These are phyloP conservation scores for Dioscorea cayenensis DNA, from an alignment of 116 monocot genomes.

Conservation along the genomic window DNA sequence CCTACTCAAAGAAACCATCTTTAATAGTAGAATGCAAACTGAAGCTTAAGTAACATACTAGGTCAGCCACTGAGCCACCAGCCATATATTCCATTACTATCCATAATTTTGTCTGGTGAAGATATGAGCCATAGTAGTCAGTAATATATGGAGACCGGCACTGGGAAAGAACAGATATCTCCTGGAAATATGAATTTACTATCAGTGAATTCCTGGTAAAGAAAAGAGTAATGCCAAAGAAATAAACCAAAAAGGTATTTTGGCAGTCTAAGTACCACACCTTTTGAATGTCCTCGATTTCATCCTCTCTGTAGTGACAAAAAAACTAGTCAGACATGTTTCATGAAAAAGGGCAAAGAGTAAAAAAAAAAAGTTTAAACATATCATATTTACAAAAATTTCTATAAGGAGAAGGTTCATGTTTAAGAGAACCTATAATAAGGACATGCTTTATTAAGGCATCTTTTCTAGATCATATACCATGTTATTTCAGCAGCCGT, in stretches of 20 bases:
- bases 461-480: too few species aligned
- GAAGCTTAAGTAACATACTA: constrained; percentile 38
- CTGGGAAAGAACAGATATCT: constrained; percentile 44
- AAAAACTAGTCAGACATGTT: neutral
- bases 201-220: neutral
- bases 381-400: too few species aligned
- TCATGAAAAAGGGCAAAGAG: neutral
- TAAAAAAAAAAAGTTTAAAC: too few species aligned
- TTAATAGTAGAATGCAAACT: neutral
- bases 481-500: too few species aligned
- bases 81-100: constrained; percentile 99
- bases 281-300: constrained; percentile 96
- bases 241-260: neutral
- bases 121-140: constrained; percentile 91
- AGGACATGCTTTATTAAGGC: too few species aligned
- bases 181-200: constrained; percentile 14
- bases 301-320: constrained; percentile 61
- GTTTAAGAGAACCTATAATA: too few species aligned
- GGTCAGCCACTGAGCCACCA: constrained; percentile 94
- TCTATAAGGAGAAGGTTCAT: too few species aligned
- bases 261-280: constrained; percentile 24
- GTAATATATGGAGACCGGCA: constrained; percentile 51
- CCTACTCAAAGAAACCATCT: neutral
- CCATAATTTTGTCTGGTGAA: constrained; percentile 89
- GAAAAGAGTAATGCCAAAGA: neutral